Evolutionary conservation across 208 protist genomes (phyloP).

Genomic region (Wallacemonas collosoma): DNA sequence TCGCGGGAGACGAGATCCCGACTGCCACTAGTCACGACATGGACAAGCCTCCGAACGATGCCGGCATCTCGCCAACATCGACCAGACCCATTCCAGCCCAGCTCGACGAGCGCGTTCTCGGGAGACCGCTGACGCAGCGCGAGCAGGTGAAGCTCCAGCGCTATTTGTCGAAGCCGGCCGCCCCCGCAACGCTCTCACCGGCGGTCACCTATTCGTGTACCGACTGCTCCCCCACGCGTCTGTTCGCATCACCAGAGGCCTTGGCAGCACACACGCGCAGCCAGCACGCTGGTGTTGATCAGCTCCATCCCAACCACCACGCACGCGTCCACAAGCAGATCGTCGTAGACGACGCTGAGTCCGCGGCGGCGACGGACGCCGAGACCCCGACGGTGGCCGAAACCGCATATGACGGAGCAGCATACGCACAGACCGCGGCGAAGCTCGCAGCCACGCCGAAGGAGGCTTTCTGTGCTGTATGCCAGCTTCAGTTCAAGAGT

Average conservation of each 20-base stretch:
- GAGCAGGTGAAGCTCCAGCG: slow-evolving; percentile 47
- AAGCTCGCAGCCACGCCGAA: neutral
- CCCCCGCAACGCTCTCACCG: neutral
- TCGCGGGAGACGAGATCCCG: neutral
- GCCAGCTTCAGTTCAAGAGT: slow-evolving; percentile 33
- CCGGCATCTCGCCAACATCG: neutral
- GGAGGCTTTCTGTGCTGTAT: slow-evolving; percentile 30
- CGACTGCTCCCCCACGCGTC: slow-evolving; percentile 21
- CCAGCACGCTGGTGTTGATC: slow-evolving; percentile 25
- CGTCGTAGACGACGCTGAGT: neutral
- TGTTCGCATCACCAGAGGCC: slow-evolving; percentile 30
- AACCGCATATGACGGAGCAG: too few species aligned
- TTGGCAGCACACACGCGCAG: slow-evolving; percentile 27
- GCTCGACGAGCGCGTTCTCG: slow-evolving; percentile 33
- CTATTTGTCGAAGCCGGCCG: slow-evolving; percentile 33
- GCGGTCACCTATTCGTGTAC: slow-evolving; percentile 20
- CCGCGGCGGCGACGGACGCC: neutral
- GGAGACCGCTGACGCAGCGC: slow-evolving; percentile 34
- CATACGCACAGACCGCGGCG: neutral
- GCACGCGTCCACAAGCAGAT: slow-evolving; percentile 38
- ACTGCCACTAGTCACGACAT: neutral
- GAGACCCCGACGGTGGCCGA: neutral
- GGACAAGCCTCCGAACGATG: neutral
- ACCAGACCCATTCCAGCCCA: slow-evolving; percentile 28
- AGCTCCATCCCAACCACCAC: slow-evolving; percentile 27